Percentiles rank a stretch among this genome's conserved stretches.
Evolutionary conservation across 2,329 filamentous ascomycete genomes (phyloP).

Genomic region (Fonsecaea pugnacius): DNA sequence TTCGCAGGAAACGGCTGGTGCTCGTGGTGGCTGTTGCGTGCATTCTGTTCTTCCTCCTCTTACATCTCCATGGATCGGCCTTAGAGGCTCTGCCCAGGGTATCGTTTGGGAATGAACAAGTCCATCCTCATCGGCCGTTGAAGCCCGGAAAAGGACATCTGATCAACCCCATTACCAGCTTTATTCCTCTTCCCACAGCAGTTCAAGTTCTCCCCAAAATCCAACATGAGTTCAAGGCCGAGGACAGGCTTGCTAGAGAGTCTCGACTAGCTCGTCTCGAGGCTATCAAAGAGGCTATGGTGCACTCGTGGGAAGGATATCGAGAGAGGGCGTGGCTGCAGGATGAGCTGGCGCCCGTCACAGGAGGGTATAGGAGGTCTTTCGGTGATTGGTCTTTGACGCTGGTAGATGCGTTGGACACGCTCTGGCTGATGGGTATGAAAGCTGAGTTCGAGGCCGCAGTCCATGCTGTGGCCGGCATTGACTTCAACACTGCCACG

Average conservation of each 20-base stretch:
- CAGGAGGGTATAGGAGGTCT: slow-evolving; percentile 57
- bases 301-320: slow-evolving; percentile 64
- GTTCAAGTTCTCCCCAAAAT: slow-evolving; percentile 27
- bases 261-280: slow-evolving; percentile 41
- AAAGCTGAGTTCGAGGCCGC: slow-evolving; percentile 68
- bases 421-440: slow-evolving; percentile 72
- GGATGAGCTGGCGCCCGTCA: slow-evolving; percentile 65
- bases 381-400: slow-evolving; percentile 71
- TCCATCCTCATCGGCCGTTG: neutral
- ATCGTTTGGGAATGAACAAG: neutral
- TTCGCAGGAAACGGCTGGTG: slow-evolving; percentile 2
- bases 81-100: neutral
- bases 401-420: slow-evolving; percentile 68
- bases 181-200: slow-evolving; percentile 27
- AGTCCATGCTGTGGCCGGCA: slow-evolving; percentile 60
- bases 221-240: slow-evolving; percentile 30
- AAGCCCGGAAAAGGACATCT: slow-evolving; percentile 4
- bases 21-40: neutral
- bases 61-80: slow-evolving; percentile 3
- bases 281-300: slow-evolving; percentile 57
- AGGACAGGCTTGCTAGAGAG: slow-evolving; percentile 7
- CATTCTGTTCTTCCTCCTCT: slow-evolving; percentile 4
- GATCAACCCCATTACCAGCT: slow-evolving; percentile 24
- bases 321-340: slow-evolving; percentile 65
- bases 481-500: slow-evolving; percentile 65